A percentile compares a stretch with the other conserved stretches of the same genome.
These are phyloP conservation scores for Lathyrus tuberosus DNA, from an alignment of 306 rosid species.

Conservation along the genomic window DNA sequence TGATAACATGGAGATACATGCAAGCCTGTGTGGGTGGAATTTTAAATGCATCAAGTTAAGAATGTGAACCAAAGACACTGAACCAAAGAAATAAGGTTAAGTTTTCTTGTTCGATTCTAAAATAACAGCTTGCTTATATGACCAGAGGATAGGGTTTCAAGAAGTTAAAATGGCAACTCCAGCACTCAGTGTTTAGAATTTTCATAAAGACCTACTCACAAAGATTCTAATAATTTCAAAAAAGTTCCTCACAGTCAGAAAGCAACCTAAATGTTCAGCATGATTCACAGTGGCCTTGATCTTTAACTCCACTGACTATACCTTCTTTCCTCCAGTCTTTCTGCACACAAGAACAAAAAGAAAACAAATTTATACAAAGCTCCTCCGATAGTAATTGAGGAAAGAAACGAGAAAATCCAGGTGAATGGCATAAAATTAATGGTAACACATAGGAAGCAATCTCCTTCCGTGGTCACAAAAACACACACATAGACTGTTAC, in stretches of 20 bases:
- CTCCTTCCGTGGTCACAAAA: background rate
- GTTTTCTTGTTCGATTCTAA: background rate
- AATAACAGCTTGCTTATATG: background rate
- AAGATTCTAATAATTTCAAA: background rate
- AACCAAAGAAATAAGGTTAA: background rate
- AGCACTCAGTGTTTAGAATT: background rate
- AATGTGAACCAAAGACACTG: background rate
- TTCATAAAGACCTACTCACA: too few species aligned
- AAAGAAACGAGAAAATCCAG: background rate
- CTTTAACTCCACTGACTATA: conserved; percentile 77
- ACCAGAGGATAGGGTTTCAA: conserved; percentile 6
- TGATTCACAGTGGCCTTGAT: conserved; percentile 71
- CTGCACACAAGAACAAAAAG: conserved; percentile 47
- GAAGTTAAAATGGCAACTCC: conserved; percentile 2
- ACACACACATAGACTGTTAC: background rate
- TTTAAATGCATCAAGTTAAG: background rate
- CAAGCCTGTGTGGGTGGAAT: background rate
- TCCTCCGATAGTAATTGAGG: background rate
- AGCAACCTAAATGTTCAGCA: conserved; percentile 60
- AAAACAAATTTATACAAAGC: conserved; percentile 24
- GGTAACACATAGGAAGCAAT: background rate
- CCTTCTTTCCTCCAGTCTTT: conserved; percentile 91
- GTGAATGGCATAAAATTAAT: background rate
- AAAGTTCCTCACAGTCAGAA: conserved; percentile 3
- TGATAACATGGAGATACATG: background rate